Evolutionary conservation across 2,329 filamentous ascomycete species (phyloP).

Genomic region (Xylariaceae sp.): DNA sequence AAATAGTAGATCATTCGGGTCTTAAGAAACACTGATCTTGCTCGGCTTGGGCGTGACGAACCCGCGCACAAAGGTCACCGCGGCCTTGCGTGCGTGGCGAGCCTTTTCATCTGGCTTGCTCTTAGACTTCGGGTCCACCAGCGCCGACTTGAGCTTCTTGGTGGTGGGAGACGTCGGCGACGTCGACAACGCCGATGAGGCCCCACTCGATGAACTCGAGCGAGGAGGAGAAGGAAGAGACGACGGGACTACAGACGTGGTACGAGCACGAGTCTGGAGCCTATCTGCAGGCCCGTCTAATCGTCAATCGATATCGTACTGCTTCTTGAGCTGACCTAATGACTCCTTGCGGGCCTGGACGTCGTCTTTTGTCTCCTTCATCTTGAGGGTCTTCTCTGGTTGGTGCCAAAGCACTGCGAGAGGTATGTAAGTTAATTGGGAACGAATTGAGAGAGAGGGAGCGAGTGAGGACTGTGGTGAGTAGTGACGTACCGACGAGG

Average conservation of each 20-base stretch:
- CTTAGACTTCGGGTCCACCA: constrained; percentile 27
- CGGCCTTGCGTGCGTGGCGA: constrained; percentile 29
- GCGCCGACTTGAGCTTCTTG: constrained; percentile 23
- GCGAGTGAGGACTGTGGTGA: too few species aligned
- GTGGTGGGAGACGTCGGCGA: too few species aligned
- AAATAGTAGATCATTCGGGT: constrained; percentile 10
- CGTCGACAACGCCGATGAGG: constrained; percentile 24
- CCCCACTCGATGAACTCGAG: constrained; percentile 23
- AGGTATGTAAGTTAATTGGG: not conserved
- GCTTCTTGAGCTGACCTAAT: constrained; percentile 95
- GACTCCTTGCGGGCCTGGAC: constrained; percentile 90
- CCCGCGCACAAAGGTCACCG: constrained; percentile 30
- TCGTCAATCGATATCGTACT: constrained; percentile 98
- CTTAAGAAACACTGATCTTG: constrained; percentile 32
- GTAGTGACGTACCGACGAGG: constrained; percentile 74
- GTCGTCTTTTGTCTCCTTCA: constrained; percentile 93
- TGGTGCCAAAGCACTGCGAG: constrained; percentile 57
- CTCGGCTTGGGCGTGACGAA: constrained; percentile 30
- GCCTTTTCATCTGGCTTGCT: constrained; percentile 28
- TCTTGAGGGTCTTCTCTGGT: constrained; percentile 68
- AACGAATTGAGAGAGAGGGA: too few species aligned
- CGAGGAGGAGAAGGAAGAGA: constrained; percentile 35
- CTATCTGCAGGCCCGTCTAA: constrained; percentile 64
- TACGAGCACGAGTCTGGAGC: constrained; percentile 39
- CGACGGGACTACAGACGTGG: constrained; percentile 60